These are phyloP conservation scores for Alternaria brassicicola DNA, from an alignment of 2,329 filamentous ascomycete species.

Conservation along the genomic window DNA sequence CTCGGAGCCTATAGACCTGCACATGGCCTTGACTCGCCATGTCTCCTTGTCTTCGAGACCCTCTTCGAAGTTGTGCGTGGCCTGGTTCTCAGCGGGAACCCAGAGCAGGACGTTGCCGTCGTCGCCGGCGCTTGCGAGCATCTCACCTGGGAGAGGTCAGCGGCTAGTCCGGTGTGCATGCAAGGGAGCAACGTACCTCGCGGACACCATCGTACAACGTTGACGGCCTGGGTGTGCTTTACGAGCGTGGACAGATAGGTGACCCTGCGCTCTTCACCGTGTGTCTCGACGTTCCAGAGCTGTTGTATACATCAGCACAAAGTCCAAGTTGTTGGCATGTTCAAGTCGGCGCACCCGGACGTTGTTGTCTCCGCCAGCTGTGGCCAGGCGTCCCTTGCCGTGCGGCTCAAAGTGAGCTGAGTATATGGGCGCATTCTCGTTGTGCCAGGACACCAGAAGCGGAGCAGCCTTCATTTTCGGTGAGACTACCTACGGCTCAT, in stretches of 20 bases:
- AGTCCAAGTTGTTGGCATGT: background rate
- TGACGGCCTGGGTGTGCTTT: constrained; percentile 96
- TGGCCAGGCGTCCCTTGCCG: constrained; percentile 89
- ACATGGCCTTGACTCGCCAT: constrained; percentile 98
- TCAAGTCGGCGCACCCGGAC: constrained; percentile 71
- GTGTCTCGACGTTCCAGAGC: constrained; percentile 89
- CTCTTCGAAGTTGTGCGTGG: constrained; percentile 78
- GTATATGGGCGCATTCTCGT: constrained; percentile 95
- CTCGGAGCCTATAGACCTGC: constrained; percentile 88
- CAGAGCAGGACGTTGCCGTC: constrained; percentile 97
- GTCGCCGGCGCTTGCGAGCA: constrained; percentile 92
- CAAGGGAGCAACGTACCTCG: constrained; percentile 67
- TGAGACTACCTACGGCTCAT: constrained; percentile 27
- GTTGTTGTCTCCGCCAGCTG: constrained; percentile 94
- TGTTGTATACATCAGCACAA: constrained; percentile 54
- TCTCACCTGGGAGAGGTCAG: constrained; percentile 69
- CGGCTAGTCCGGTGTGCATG: background rate
- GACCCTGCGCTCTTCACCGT: constrained; percentile 85
- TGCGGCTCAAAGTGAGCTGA: constrained; percentile 95
- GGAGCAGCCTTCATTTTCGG: constrained; percentile 87
- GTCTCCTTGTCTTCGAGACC: constrained; percentile 91
- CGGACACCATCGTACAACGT: constrained; percentile 95
- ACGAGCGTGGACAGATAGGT: constrained; percentile 89
- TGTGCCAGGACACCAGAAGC: constrained; percentile 98
- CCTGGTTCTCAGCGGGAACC: constrained; percentile 82